Base-by-base conservation (phyloP, 2,329 filamentous ascomycete genomes). In the Sporothrix sp. region DNA sequence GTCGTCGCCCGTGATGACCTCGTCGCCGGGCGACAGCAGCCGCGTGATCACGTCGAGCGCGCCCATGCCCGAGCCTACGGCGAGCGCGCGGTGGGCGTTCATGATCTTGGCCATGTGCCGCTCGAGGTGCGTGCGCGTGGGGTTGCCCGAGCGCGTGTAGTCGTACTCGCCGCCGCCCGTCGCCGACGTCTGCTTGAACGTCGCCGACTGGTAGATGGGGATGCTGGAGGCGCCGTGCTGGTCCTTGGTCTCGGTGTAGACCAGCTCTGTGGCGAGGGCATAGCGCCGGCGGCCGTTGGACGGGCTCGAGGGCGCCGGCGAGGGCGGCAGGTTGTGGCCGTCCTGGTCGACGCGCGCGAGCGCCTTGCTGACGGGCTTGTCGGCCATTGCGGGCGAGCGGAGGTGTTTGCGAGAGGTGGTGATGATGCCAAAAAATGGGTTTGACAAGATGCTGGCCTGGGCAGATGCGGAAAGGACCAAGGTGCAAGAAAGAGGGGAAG, bases 101-200 rank as follows among this genome's bases (percentile, higher is more conserved):
- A 98, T 98, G 66, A 98, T 95, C 78, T 98, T 98, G 63, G 94
- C 93, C 60, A 98, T 75, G 68, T 98, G 93, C 53, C 91, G 82
- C 72, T 98, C 93, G 56, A 98, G 80, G 63, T 98, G 93, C 30
- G 91, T 95, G 58, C 93, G 81, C 52, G 93, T 98, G 16, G 93
- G 93, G 66, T 98, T 98, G 51, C 93, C 93, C 32, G 90, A 97
- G 55, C 94, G 87, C 54, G 93, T 97, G 73, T 98, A 98, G 72
- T 98, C 93, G 69, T 97, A 98, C 68, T 97, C 90, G 63, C 79
- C 85, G 54, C 87, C 88, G 53, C 87, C 88, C 40, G 70, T 76
- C 56, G 85, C 84, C 16, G 85, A 87, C 20, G 79, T 79, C 69
- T 97, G 93, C 71, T 98, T 98, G 75, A 98, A 98, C 33, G 93